A percentile compares a stretch with the other conserved stretches of the same genome.
phyloP scores from a whole-genome alignment of 805 yeast genomes.

The Isabelozyma pseudorhagii region DNA sequence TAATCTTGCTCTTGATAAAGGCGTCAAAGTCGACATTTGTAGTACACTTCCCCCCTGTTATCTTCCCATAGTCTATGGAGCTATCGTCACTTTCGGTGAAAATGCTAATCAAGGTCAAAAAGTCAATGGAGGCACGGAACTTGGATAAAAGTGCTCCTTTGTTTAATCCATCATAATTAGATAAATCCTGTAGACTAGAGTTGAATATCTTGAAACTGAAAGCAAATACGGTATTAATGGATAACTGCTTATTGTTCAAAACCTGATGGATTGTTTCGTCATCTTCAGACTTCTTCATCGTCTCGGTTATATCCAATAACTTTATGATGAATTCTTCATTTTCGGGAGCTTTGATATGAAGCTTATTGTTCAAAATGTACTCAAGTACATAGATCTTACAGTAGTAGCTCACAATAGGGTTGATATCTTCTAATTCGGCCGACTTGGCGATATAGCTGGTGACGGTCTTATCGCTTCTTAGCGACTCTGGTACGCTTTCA shows the following conservation, averaged over 20 bases:
- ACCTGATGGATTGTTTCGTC: conserved; percentile 45
- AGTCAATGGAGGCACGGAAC: conserved; percentile 33
- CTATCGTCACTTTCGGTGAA: conserved; percentile 20
- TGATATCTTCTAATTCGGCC: conserved; percentile 50
- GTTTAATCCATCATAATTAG: conserved; percentile 18
- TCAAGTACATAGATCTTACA: conserved; percentile 71
- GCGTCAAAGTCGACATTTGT: conserved; percentile 19
- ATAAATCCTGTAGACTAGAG: conserved; percentile 24
- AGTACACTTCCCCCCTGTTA: conserved; percentile 32
- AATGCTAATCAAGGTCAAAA: conserved; percentile 24
- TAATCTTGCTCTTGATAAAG: conserved; percentile 29
- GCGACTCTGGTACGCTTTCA: conserved; percentile 19
- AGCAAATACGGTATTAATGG: conserved; percentile 24
- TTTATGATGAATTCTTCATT: conserved; percentile 57
- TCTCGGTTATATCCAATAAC: conserved; percentile 71
- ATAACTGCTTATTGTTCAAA: conserved; percentile 54
- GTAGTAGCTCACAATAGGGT: conserved; percentile 71
- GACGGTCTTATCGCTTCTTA: conserved; percentile 31
- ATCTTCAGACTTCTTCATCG: conserved; percentile 41
- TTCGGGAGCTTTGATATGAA: conserved; percentile 55
- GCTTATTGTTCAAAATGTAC: conserved; percentile 55
- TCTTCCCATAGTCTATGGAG: conserved; percentile 26
- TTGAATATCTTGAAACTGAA: conserved; percentile 37
- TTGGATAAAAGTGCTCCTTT: conserved; percentile 28
- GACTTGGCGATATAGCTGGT: conserved; percentile 53